These are phyloP conservation scores for Leishmania major DNA, from an alignment of 208 protist species.

Conservation along the genomic window DNA sequence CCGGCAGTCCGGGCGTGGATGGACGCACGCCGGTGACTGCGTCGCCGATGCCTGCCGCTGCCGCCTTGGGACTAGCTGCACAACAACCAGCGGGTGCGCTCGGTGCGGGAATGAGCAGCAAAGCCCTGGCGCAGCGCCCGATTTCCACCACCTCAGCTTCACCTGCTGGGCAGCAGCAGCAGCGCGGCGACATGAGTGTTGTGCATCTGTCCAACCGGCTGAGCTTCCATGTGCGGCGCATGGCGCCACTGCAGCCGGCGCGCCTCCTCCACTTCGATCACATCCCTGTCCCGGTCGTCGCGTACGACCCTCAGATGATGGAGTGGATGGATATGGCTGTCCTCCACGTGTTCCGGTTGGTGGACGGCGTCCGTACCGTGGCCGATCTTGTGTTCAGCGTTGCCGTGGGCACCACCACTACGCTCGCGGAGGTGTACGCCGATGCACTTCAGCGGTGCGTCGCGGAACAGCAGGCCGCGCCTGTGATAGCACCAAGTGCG, in stretches of 20 bases:
- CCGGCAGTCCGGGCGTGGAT: background rate
- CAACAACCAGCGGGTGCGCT: background rate
- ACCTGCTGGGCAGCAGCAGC: conserved; percentile 1
- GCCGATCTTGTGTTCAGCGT: conserved; percentile 65
- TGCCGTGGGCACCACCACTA: conserved; percentile 45
- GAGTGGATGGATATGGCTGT: conserved; percentile 76
- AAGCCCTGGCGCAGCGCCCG: background rate
- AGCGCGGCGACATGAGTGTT: conserved; percentile 29
- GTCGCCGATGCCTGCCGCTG: background rate
- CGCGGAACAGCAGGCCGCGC: background rate
- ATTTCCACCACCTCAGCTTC: background rate
- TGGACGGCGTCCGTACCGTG: conserved; percentile 76
- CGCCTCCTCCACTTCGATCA: conserved; percentile 50
- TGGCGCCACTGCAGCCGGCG: conserved; percentile 52
- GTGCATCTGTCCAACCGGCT: conserved; percentile 61
- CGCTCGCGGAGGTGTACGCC: conserved; percentile 48
- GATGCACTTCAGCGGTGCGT: conserved; percentile 32
- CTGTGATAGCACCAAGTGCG: background rate
- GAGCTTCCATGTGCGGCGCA: conserved; percentile 59
- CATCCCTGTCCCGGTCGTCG: conserved; percentile 59
- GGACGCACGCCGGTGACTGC: conserved; percentile 8
- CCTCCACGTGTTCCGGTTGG: conserved; percentile 53
- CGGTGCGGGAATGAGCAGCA: background rate
- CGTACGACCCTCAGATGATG: conserved; percentile 38
- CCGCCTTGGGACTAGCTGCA: background rate